phyloP scores from a whole-genome alignment of 768 basidiomycete genomes.

The Phylloporus arenicola region DNA sequence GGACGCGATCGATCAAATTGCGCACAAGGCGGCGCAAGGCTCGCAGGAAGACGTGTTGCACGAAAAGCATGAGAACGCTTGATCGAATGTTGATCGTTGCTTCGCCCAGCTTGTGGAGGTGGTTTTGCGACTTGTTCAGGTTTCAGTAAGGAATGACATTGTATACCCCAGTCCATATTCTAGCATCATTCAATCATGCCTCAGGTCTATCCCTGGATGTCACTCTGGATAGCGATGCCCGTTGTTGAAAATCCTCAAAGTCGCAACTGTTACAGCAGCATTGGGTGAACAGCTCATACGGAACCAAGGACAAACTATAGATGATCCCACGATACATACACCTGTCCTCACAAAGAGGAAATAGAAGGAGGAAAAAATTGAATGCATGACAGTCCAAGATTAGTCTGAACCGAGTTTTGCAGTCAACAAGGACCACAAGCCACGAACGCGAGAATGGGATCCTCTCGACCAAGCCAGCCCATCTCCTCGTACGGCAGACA shows the following conservation, averaged over 20 bases:
- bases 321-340: no score
- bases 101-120: no score
- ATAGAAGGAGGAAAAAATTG: neutral
- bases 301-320: no score
- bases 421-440: slow-evolving; percentile 11
- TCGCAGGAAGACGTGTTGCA: neutral
- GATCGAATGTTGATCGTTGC: neutral
- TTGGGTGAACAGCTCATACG: no score
- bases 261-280: no score
- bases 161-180: neutral
- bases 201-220: no score
- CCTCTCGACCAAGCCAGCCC: neutral
- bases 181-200: no score
- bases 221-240: no score
- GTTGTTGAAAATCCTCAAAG: no score
- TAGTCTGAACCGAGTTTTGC: slow-evolving; percentile 22
- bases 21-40: slow-evolving; percentile 6
- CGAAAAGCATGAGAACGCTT: slow-evolving; percentile 8
- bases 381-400: slow-evolving; percentile 14
- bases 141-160: neutral
- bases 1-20: slow-evolving; percentile 17
- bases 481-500: slow-evolving; percentile 6
- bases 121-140: no score
- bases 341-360: slow-evolving; percentile 7
- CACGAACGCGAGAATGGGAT: slow-evolving; percentile 13